Evolutionary conservation across 345 rosid genomes (phyloP).

Genomic region (Trapa incisa): DNA sequence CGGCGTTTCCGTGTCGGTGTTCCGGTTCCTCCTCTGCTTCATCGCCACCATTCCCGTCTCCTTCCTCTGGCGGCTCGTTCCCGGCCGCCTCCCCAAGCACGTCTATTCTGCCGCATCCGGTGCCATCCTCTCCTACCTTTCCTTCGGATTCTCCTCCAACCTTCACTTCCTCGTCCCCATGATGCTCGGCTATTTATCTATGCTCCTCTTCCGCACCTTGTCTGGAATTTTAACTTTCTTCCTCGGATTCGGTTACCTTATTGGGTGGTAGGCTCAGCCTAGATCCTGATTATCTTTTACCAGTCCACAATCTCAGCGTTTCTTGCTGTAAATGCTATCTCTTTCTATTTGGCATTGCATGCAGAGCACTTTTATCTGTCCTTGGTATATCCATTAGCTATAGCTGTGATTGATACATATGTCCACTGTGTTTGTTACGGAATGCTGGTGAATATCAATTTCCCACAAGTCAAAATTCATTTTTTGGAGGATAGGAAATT

Average conservation of each 20-base stretch:
- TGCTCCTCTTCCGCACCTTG: slow-evolving; percentile 50
- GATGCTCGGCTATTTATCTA: slow-evolving; percentile 60
- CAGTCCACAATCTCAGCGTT: background rate
- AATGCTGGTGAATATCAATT: too few species aligned
- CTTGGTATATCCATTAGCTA: background rate
- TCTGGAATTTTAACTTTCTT: slow-evolving; percentile 67
- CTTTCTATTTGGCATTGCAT: background rate
- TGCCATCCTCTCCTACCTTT: slow-evolving; percentile 53
- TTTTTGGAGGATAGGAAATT: background rate
- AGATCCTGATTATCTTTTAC: background rate
- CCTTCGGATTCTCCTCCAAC: slow-evolving; percentile 82
- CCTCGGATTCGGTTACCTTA: slow-evolving; percentile 68
- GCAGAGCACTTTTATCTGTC: background rate
- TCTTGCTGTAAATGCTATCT: background rate
- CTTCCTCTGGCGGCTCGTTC: slow-evolving; percentile 50
- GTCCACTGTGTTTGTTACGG: too few species aligned
- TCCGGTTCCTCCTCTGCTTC: slow-evolving; percentile 77
- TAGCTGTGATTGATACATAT: background rate
- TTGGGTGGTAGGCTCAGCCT: slow-evolving; percentile 52
- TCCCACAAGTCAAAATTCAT: background rate
- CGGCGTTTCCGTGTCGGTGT: slow-evolving; percentile 79
- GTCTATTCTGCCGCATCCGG: slow-evolving; percentile 59
- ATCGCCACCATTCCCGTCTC: slow-evolving; percentile 73
- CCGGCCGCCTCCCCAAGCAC: slow-evolving; percentile 53
- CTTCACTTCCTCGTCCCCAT: slow-evolving; percentile 86